Conservation (phyloP, 2,329 filamentous ascomycete genomes). For the Fusarium compactum region DNA sequence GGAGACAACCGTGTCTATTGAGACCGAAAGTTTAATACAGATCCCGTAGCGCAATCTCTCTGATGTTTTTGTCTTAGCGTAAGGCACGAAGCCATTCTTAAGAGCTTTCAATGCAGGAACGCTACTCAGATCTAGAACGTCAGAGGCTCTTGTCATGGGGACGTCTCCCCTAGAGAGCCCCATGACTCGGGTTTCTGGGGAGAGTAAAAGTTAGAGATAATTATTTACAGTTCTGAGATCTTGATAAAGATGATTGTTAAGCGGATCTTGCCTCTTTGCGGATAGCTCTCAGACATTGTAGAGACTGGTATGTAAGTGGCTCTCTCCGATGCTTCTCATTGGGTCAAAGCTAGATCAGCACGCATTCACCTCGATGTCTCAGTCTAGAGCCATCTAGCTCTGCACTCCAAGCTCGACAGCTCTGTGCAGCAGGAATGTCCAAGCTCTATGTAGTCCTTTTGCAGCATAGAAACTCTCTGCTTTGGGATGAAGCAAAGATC, state of each 20-base stretch:
- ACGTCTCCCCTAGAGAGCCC: not conserved
- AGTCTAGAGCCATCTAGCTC: not conserved
- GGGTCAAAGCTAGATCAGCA: not conserved
- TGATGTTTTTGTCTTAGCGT: not conserved
- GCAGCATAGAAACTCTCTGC: not conserved
- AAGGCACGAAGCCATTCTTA: not conserved
- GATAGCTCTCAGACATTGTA: not conserved
- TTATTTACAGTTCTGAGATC: not conserved
- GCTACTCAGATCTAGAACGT: not conserved
- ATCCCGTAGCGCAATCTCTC: not conserved
- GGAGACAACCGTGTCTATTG: not conserved
- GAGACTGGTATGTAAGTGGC: not conserved
- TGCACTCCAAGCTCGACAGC: not conserved
- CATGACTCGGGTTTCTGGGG: not conserved
- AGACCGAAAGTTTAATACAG: not conserved
- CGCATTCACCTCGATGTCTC: not conserved
- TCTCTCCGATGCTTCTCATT: not conserved
- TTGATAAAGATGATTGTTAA: not conserved
- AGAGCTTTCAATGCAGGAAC: not conserved
- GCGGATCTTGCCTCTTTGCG: not conserved
- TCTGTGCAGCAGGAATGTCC: not conserved
- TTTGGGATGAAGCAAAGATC: not conserved
- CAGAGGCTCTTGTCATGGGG: not conserved
- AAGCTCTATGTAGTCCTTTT: not conserved
- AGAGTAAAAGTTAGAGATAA: not conserved